phyloP scores from a whole-genome alignment of 495 filamentous ascomycete species.

The Bacidia gigantensis region DNA sequence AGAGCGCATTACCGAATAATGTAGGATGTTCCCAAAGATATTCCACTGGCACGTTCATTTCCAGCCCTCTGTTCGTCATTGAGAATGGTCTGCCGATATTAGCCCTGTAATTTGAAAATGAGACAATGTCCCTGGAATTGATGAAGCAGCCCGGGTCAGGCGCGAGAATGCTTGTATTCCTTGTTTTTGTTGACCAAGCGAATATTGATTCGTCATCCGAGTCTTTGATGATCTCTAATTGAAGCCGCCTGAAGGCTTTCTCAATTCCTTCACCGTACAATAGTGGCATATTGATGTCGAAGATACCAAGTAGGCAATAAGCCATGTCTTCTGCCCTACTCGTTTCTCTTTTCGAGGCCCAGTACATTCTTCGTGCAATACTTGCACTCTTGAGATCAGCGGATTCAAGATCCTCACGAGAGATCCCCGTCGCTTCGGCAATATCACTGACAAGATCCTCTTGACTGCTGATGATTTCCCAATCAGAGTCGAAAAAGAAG shows the following conservation, averaged over 20 bases:
- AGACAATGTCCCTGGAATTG: neutral
- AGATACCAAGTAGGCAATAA: conserved; percentile 25
- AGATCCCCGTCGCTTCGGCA: conserved; percentile 19
- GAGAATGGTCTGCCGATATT: neutral
- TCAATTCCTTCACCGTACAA: conserved; percentile 24
- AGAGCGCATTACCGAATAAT: too few relatives aligned
- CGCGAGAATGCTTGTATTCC: neutral
- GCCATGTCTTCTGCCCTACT: conserved; percentile 23
- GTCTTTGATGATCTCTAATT: conserved; percentile 20
- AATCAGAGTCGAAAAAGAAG: conserved; percentile 21
- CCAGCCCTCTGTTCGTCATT: neutral
- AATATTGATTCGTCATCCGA: conserved; percentile 18
- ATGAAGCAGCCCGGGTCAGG: neutral
- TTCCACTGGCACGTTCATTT: too few relatives aligned
- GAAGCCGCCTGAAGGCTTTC: conserved; percentile 20
- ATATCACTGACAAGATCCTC: neutral
- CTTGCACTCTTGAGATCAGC: conserved; percentile 3
- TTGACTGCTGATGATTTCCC: conserved; percentile 20
- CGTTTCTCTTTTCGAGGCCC: conserved; percentile 20
- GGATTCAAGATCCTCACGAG: neutral
- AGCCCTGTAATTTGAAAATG: neutral
- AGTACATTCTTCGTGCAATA: conserved; percentile 21
- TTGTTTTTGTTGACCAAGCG: conserved; percentile 10
- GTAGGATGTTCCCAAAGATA: too few relatives aligned
- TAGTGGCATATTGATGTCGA: conserved; percentile 23